Evolutionary conservation across 805 yeast genomes (phyloP).

Genomic region (Starmerella apis): DNA sequence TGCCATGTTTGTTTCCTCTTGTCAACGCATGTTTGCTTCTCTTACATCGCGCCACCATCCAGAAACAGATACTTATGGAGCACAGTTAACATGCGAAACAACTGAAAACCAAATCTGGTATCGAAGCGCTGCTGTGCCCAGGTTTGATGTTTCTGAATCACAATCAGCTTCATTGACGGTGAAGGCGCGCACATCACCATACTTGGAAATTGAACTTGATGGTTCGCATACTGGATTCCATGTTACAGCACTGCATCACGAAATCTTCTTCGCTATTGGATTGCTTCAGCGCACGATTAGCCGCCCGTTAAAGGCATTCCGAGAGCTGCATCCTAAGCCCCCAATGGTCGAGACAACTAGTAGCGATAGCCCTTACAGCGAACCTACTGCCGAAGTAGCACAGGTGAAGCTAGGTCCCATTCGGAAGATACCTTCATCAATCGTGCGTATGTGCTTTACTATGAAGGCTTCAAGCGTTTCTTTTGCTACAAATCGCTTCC

Average conservation of each 20-base stretch:
- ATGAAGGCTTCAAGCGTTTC: constrained; percentile 14
- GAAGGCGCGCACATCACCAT: constrained; percentile 28
- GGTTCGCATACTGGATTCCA: constrained; percentile 26
- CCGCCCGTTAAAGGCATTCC: constrained; percentile 6
- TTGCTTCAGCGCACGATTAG: constrained; percentile 18
- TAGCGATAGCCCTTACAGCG: not conserved
- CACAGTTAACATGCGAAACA: constrained; percentile 17
- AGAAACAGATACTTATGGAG: constrained; percentile 14
- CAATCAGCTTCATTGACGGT: constrained; percentile 24
- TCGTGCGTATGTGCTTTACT: constrained; percentile 13
- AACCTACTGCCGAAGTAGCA: not conserved
- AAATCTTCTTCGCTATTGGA: constrained; percentile 30
- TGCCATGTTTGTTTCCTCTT: constrained; percentile 31
- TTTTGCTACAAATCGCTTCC: constrained; percentile 25
- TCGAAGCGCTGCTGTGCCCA: constrained; percentile 25
- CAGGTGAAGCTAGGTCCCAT: constrained; percentile 5
- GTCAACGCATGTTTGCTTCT: constrained; percentile 30
- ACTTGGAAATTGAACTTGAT: constrained; percentile 24
- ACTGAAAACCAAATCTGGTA: constrained; percentile 26
- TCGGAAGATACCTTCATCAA: constrained; percentile 24
- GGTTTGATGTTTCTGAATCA: constrained; percentile 27
- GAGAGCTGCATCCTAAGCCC: constrained; percentile 3
- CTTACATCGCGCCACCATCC: constrained; percentile 28
- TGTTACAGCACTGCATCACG: constrained; percentile 28
- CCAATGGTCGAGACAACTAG: not conserved